Conservation (phyloP, 352 stramenopile genomes). For the Phytophthora agathidicida region DNA sequence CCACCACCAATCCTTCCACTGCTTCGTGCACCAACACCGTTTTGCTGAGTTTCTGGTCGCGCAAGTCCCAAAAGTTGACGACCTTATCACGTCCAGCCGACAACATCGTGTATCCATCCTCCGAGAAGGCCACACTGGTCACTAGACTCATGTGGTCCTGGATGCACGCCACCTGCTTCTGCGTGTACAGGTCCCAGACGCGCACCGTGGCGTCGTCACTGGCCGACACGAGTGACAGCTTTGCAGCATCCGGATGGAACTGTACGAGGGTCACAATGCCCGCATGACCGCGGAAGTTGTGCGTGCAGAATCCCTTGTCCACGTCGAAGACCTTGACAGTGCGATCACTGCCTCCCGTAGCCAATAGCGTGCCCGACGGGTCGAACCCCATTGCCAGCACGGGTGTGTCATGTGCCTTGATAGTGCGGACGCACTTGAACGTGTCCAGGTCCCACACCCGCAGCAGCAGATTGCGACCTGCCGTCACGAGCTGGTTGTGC, state of each 20-base stretch:
- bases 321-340: constrained; percentile 95
- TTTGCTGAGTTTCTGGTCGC: constrained; percentile 84
- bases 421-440: constrained; percentile 75
- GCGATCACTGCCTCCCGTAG: constrained; percentile 96
- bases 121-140: constrained; percentile 92
- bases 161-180: constrained; percentile 90
- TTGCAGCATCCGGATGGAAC: constrained; percentile 79
- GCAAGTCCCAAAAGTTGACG: constrained; percentile 91
- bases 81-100: constrained; percentile 94
- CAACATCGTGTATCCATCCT: constrained; percentile 85
- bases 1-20: constrained; percentile 93
- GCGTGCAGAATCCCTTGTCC: constrained; percentile 92
- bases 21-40: constrained; percentile 95
- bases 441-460: constrained; percentile 88
- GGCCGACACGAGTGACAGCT: constrained; percentile 74
- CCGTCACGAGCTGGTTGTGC: constrained; percentile 85
- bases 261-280: constrained; percentile 90
- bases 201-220: constrained; percentile 83
- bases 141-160: constrained; percentile 95
- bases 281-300: constrained; percentile 91
- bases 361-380: constrained; percentile 92
- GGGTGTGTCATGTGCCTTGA: constrained; percentile 79
- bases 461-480: constrained; percentile 83
- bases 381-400: constrained; percentile 91
- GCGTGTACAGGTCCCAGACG: constrained; percentile 86